A percentile compares a stretch with the other conserved stretches of the same genome.
Evolutionary conservation across 768 basidiomycete species (phyloP).

Genomic region (Rhizopogon roseolus): DNA sequence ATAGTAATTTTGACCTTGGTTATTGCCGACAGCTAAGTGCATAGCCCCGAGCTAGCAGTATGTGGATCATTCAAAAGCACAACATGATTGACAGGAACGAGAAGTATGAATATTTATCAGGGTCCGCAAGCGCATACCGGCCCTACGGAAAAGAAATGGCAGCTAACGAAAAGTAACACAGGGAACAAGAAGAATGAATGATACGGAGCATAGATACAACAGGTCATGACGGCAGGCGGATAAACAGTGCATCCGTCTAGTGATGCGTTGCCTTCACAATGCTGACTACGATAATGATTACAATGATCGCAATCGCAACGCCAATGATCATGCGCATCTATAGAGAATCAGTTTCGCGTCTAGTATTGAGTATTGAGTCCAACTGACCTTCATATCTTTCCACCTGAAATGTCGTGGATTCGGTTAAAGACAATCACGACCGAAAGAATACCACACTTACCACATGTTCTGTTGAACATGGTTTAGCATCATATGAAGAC

Average conservation of each 20-base stretch:
- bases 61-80: conserved; percentile 16
- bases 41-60: neutral
- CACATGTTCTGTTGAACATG: conserved; percentile 71
- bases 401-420: conserved; percentile 49
- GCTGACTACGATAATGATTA: conserved; percentile 94
- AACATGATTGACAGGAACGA: conserved; percentile 13
- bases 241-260: conserved; percentile 17
- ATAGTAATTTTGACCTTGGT: too few relatives aligned
- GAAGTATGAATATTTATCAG: conserved; percentile 14
- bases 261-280: conserved; percentile 82
- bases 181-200: conserved; percentile 23
- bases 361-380: neutral
- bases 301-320: conserved; percentile 81
- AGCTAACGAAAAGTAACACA: conserved; percentile 12
- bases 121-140: conserved; percentile 14
- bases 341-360: conserved; percentile 6
- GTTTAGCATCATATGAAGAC: conserved; percentile 2
- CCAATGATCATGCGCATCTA: conserved; percentile 98
- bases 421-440: conserved; percentile 3
- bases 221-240: conserved; percentile 13
- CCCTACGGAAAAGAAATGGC: conserved; percentile 5
- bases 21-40: neutral
- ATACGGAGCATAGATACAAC: conserved; percentile 42
- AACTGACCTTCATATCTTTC: conserved; percentile 92
- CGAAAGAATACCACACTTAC: conserved; percentile 41